Conservation (phyloP, 1,139 yeast species). For the Yamadazyma atmosphaerica region DNA sequence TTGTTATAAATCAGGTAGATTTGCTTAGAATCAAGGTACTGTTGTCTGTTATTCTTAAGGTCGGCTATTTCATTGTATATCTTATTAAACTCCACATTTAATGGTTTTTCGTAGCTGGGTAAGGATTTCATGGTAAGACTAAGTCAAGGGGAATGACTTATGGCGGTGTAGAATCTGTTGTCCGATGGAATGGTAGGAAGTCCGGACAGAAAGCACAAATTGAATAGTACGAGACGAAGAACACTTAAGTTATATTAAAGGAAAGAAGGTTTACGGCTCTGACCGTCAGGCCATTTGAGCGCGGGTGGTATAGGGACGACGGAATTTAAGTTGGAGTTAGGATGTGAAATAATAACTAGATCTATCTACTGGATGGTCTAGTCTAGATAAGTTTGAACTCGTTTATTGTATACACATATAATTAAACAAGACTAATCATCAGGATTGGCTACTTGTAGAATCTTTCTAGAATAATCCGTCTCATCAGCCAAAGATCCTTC, state of each 20-base stretch:
- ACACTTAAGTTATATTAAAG: too few relatives aligned
- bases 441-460: slow-evolving; percentile 74
- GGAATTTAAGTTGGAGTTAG: too few relatives aligned
- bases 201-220: too few relatives aligned
- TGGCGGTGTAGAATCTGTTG: too few relatives aligned
- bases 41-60: slow-evolving; percentile 63
- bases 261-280: background rate
- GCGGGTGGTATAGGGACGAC: too few relatives aligned
- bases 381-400: too few relatives aligned
- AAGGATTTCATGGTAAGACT: slow-evolving; percentile 14
- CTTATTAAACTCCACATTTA: slow-evolving; percentile 47
- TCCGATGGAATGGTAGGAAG: too few relatives aligned
- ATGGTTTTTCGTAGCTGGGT: slow-evolving; percentile 53
- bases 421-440: too few relatives aligned
- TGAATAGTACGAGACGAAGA: too few relatives aligned
- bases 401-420: too few relatives aligned
- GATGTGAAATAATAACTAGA: too few relatives aligned
- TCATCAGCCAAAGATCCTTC: slow-evolving; percentile 81
- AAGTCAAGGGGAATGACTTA: background rate
- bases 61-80: slow-evolving; percentile 52
- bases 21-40: slow-evolving; percentile 64
- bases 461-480: slow-evolving; percentile 71
- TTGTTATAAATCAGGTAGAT: slow-evolving; percentile 55
- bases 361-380: too few relatives aligned
- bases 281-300: background rate